Evolutionary conservation across 139 green algal species (phyloP).

Genomic region (Micractinium sp.): DNA sequence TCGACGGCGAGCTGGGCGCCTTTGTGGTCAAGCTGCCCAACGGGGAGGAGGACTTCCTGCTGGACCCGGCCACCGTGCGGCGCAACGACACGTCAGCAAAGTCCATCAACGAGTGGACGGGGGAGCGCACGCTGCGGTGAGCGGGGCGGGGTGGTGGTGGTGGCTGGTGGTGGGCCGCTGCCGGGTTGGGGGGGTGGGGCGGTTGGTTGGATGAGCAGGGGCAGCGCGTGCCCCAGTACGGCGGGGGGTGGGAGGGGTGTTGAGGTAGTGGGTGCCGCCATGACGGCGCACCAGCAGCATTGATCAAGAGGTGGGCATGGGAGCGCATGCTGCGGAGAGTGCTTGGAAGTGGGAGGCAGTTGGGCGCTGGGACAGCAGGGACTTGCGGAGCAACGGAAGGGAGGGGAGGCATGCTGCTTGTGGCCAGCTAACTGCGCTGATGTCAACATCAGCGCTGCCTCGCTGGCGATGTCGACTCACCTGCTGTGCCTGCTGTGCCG

Average conservation of each 20-base stretch:
- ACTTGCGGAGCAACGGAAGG: too few species aligned
- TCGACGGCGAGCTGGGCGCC: constrained; percentile 62
- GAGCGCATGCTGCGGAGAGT: not conserved
- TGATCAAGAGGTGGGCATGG: not conserved
- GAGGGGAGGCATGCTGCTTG: not conserved
- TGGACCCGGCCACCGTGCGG: constrained; percentile 81
- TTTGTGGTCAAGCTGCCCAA: constrained; percentile 61
- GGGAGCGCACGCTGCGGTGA: constrained; percentile 59
- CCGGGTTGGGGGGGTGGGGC: too few species aligned
- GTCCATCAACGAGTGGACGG: constrained; percentile 92
- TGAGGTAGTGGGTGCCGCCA: too few species aligned
- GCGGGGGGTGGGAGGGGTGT: too few species aligned
- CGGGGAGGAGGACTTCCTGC: constrained; percentile 71
- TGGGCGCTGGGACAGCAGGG: too few species aligned
- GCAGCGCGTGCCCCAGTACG: too few species aligned
- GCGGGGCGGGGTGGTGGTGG: not conserved
- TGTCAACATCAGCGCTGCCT: not conserved
- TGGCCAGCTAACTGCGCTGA: too few species aligned
- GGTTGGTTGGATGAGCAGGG: too few species aligned
- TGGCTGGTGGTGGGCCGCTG: not conserved
- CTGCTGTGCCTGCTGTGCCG: not conserved
- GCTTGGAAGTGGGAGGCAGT: not conserved
- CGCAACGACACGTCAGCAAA: constrained; percentile 87
- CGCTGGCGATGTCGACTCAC: not conserved
- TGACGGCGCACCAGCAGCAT: too few species aligned